phyloP scores from a whole-genome alignment of 129 eudicot genomes.

The Gnaphalium uliginosum region DNA sequence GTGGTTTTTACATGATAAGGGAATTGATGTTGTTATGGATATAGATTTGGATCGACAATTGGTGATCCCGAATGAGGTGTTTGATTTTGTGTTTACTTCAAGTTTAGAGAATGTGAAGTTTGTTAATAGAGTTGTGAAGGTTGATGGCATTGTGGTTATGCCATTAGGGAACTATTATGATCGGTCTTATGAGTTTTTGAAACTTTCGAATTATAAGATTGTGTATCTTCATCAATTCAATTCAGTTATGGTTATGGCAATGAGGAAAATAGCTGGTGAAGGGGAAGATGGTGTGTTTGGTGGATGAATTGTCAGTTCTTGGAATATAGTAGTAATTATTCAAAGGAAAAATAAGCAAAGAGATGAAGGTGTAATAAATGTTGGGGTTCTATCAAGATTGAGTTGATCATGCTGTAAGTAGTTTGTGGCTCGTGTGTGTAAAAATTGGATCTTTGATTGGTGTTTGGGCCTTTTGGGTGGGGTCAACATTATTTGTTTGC shows the following conservation, averaged over 20 bases:
- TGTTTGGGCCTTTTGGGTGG: background rate
- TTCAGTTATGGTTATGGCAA: constrained; percentile 34
- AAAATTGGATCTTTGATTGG: background rate
- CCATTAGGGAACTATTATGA: constrained; percentile 32
- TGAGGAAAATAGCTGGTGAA: constrained; percentile 46
- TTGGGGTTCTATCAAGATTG: constrained; percentile 30
- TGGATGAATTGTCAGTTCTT: constrained; percentile 27
- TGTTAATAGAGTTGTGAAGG: constrained; percentile 40
- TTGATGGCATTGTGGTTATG: constrained; percentile 47
- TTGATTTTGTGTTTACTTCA: constrained; percentile 51
- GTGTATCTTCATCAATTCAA: constrained; percentile 55
- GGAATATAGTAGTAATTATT: constrained; percentile 6
- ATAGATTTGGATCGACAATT: constrained; percentile 28
- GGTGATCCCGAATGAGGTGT: constrained; percentile 29
- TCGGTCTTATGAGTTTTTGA: constrained; percentile 29
- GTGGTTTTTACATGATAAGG: constrained; percentile 44
- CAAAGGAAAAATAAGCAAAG: constrained; percentile 25
- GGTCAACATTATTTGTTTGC: background rate
- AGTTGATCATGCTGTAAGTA: constrained; percentile 12
- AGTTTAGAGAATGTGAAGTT: constrained; percentile 26
- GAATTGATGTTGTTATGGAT: constrained; percentile 36
- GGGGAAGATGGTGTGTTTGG: constrained; percentile 11
- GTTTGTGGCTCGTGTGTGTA: constrained; percentile 6
- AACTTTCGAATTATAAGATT: constrained; percentile 40
- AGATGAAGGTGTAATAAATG: constrained; percentile 56